phyloP scores from a whole-genome alignment of 2,329 filamentous ascomycete genomes.

The Colletotrichum chrysophilum region DNA sequence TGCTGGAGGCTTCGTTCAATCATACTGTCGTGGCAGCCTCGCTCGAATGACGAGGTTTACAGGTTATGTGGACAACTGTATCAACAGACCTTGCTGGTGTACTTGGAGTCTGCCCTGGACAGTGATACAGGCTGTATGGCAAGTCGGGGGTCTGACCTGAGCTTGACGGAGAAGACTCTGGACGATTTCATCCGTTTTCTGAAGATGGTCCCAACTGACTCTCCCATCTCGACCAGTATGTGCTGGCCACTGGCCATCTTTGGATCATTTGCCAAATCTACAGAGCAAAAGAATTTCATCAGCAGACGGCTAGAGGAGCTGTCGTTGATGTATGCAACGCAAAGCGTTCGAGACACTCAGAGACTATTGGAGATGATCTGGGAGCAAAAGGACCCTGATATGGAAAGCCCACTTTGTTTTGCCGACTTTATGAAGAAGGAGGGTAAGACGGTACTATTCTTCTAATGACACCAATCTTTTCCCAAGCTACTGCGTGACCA shows the following conservation, averaged over 20 bases:
- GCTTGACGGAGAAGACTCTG: neutral
- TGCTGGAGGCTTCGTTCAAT: neutral
- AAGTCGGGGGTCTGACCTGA: neutral
- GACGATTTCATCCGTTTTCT: neutral
- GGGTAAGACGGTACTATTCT: neutral
- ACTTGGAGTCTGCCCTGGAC: neutral
- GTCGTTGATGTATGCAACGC: neutral
- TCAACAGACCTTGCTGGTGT: neutral
- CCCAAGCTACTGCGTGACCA: too few relatives aligned
- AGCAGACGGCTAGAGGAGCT: neutral
- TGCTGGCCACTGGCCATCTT: neutral
- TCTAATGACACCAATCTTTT: neutral
- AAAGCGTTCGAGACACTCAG: neutral
- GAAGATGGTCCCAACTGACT: neutral
- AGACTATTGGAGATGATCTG: neutral
- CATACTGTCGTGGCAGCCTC: neutral
- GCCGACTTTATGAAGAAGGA: neutral
- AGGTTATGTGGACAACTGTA: neutral
- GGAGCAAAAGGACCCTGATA: neutral
- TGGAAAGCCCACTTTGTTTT: neutral
- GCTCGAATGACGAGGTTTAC: neutral
- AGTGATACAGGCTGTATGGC: neutral
- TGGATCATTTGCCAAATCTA: neutral
- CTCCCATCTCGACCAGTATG: neutral
- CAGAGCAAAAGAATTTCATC: neutral